Evolutionary conservation across 2,329 filamentous ascomycete species (phyloP), one percentile per base, ranked within the genome.

Genomic region (Claviceps digitariae): DNA sequence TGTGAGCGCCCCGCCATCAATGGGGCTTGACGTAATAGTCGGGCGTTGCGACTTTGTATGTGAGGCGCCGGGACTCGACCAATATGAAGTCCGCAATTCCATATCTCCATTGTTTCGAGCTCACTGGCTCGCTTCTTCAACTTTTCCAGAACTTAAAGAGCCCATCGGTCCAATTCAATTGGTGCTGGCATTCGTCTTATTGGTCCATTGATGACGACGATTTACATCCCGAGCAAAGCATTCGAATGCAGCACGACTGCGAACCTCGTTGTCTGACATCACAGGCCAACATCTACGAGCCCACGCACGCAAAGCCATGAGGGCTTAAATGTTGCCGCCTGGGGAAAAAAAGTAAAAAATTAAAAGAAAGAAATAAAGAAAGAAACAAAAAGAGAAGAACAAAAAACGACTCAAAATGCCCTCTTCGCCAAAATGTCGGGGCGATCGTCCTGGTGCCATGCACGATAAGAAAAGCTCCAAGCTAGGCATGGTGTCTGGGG

Each of bases 401-500:
- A 21, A 20, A 7, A n/a, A 13, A 6, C n/a, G 13, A n/a, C 27
- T 36, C 48, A 23, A 36, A 15, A 57, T 57, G 57, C 47, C 55
- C 36, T 50, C 55, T 7, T 52, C 58, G 21, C 47, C 59, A n/a
- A 55, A 55, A n/a, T 51, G 49, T 43, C 56, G 55, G 36, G 49
- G 47, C 31, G 46, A 44, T 21, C 52, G 53, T 41, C 21, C 58
- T 20, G 57, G 59, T 41, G 53, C 58, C 57, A 67, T 67, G 63
- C 71, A 72, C 29, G 61, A 59, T 34, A 66, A 57, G 54, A 73
- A 69, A 60, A 68, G 66, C 56, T 63, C 77, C 60, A 93, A 93
- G 69, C 74, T 94, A 54, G 86, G 86, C 40, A 83, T 82, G 9
- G 81, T 89, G 59, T 87, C 83, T 4, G 86, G 86, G 8, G 86